Base-by-base conservation (phyloP, 768 basidiomycete species). In the Baorangia bicolor region DNA sequence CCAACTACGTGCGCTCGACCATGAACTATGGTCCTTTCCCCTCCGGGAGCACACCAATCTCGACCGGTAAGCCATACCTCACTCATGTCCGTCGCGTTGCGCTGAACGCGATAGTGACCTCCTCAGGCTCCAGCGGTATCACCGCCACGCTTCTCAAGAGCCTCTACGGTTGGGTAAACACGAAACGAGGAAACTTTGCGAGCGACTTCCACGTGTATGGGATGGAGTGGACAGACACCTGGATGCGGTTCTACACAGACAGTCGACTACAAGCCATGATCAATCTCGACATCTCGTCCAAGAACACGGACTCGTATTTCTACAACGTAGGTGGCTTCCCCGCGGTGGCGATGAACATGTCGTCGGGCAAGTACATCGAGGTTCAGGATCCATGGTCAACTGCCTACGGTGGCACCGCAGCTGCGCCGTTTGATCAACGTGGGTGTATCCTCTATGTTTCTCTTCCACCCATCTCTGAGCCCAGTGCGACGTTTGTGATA, bases 1-100 rank as follows among this genome's bases (percentile, higher is more conserved):
- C 72, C 53, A 78, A 80, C 68, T 80, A 73, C 57, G 75, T 79
- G 21, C 75, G 85, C 53, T 79, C 84, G 6, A 77, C 81, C 31
- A 72, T 94, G 21, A 85, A 85, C 68, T 94, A 87, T 73, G 92
- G 90, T 3, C 81, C 82, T 35, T 65, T 82, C 10, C 63, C 72
- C 1, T 57, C 64, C 0, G 70, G 70, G 0, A 60, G 47, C 40
- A 58, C 71, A 0, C 64, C 82, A 2, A 62, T 78, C 31, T 66
- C 70, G 8, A 53, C 49, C 5, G 55, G 66, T 69, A 52, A 57
- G 69, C n/a, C 25, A n/a, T 18, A 0, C 2, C 23, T 30, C 23
- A 8, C 23, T 30, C 23, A 8, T 20, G 4, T 31, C 16, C 0
- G 0, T 4, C 1, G 9, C 8, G 23, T 25, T 27, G 8, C 16